A percentile compares a stretch with the other conserved stretches of the same genome.
Conservation (phyloP, 176 grass and related monocot genomes). For the Dactylis glomerata region DNA sequence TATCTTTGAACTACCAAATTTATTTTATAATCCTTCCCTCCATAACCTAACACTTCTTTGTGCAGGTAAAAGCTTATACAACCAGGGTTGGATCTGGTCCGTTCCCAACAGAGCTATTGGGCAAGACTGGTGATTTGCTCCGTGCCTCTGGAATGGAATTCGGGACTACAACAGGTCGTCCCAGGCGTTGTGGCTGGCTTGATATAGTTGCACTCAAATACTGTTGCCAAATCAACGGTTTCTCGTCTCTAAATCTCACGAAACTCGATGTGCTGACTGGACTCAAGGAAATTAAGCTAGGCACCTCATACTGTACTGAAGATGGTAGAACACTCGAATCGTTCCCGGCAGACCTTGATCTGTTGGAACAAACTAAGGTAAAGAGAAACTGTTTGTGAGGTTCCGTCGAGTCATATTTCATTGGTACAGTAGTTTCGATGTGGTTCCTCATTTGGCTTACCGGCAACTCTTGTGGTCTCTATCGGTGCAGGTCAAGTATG, state of each 20-base stretch:
- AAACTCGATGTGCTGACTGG: conserved; percentile 86
- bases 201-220: conserved; percentile 85
- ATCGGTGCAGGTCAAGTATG: conserved; percentile 73
- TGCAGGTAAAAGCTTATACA: conserved; percentile 94
- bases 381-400: not conserved
- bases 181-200: conserved; percentile 90
- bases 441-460: not conserved
- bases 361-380: conserved; percentile 72
- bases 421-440: not conserved
- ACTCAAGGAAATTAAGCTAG: conserved; percentile 73
- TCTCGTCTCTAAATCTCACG: conserved; percentile 85
- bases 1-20: not conserved
- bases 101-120: conserved; percentile 84
- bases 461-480: conserved; percentile 21
- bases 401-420: not conserved
- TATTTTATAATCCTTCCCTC: not conserved
- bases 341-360: conserved; percentile 62
- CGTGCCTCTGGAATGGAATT: conserved; percentile 82
- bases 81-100: conserved; percentile 90
- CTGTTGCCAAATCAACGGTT: conserved; percentile 85
- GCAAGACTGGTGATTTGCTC: conserved; percentile 64
- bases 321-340: conserved; percentile 51
- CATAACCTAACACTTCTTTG: not conserved
- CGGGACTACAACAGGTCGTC: conserved; percentile 82
- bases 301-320: conserved; percentile 43